These are phyloP conservation scores for Aspergillus arachidicola DNA, from an alignment of 2,329 filamentous ascomycete species.

Conservation along the genomic window DNA sequence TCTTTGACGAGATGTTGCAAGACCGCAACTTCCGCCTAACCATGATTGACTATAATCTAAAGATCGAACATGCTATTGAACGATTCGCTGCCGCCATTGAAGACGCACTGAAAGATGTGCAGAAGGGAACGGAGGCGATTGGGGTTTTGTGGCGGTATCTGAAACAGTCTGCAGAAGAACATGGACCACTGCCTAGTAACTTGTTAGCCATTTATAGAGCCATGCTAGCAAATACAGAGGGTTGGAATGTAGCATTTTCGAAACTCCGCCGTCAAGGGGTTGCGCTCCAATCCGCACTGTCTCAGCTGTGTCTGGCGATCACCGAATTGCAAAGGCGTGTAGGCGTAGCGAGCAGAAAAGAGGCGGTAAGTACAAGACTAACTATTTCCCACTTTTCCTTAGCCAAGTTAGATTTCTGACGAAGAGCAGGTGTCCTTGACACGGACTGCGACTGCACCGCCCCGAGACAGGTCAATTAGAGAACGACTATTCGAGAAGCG, in stretches of 20 bases:
- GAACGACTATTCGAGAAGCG: constrained; percentile 28
- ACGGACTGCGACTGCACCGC: constrained; percentile 11
- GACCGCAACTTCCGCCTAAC: constrained; percentile 80
- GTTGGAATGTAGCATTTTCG: constrained; percentile 81
- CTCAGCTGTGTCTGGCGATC: constrained; percentile 74
- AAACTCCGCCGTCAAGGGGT: constrained; percentile 74
- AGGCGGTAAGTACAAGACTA: constrained; percentile 58
- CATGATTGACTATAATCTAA: constrained; percentile 84
- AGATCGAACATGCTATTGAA: constrained; percentile 86
- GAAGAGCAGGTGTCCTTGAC: constrained; percentile 25
- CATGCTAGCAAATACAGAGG: constrained; percentile 90
- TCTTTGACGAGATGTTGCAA: constrained; percentile 86
- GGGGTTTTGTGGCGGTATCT: constrained; percentile 78
- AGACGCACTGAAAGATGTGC: constrained; percentile 76
- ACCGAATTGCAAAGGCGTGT: constrained; percentile 85
- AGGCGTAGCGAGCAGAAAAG: constrained; percentile 77
- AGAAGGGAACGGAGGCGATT: constrained; percentile 75
- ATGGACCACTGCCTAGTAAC: constrained; percentile 60
- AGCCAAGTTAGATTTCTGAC: not conserved
- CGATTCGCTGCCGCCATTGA: constrained; percentile 75
- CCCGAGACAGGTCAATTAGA: constrained; percentile 26
- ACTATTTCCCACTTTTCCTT: not conserved
- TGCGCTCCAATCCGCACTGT: constrained; percentile 68
- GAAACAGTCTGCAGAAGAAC: constrained; percentile 62
- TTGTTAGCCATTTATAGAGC: constrained; percentile 77